A percentile compares a stretch with the other conserved stretches of the same genome.
Evolutionary conservation across 2,329 filamentous ascomycete genomes (phyloP).

Genomic region (Trichophyton mentagrophytes): DNA sequence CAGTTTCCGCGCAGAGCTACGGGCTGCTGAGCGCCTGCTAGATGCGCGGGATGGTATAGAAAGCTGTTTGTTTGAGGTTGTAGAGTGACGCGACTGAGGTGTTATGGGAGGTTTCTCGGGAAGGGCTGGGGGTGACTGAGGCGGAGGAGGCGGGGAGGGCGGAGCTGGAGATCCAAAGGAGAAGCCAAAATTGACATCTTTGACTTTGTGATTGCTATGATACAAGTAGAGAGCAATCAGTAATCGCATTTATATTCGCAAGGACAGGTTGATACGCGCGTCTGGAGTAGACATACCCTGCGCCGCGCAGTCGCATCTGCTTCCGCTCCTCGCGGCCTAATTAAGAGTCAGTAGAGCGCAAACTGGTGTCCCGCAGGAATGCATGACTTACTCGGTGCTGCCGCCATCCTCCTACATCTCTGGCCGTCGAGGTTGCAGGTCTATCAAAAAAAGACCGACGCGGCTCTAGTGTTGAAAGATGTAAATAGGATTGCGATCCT

Average conservation of each 20-base stretch:
- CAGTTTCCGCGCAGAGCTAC: slow-evolving; percentile 19
- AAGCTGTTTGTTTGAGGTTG: slow-evolving; percentile 11
- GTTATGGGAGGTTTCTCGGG: background rate
- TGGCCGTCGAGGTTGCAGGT: background rate
- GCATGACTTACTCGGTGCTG: slow-evolving; percentile 27
- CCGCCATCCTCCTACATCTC: slow-evolving; percentile 12
- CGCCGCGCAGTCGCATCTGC: slow-evolving; percentile 46
- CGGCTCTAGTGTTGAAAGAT: background rate
- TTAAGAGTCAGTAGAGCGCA: background rate
- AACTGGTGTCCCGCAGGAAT: background rate
- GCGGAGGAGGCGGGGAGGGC: slow-evolving; percentile 13
- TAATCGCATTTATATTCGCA: slow-evolving; percentile 10
- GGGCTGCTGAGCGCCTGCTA: slow-evolving; percentile 13
- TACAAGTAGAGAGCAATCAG: slow-evolving; percentile 7
- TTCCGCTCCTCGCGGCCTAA: slow-evolving; percentile 42
- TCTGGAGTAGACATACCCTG: slow-evolving; percentile 34
- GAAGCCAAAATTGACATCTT: slow-evolving; percentile 40
- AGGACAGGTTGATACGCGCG: slow-evolving; percentile 7
- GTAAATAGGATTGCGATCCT: background rate
- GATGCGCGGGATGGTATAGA: slow-evolving; percentile 13
- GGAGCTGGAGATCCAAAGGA: slow-evolving; percentile 29
- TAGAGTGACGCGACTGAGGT: slow-evolving; percentile 5
- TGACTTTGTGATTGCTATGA: slow-evolving; percentile 35
- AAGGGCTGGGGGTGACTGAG: slow-evolving; percentile 8
- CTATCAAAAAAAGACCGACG: background rate